Evolutionary conservation across 768 basidiomycete genomes (phyloP).

Genomic region (Amanita brunnescens): DNA sequence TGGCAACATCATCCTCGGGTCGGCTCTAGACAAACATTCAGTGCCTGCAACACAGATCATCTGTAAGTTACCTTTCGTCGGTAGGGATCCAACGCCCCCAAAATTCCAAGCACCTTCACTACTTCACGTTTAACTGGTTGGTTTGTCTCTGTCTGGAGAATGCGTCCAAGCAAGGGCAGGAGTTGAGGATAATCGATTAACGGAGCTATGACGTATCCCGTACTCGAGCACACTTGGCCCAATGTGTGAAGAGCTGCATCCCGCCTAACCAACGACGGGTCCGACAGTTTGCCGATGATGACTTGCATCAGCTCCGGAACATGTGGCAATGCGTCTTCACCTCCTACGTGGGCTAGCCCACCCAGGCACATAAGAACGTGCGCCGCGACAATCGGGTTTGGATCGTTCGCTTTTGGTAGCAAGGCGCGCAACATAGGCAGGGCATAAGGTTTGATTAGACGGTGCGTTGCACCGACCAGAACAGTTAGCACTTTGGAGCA

Average conservation of each 20-base stretch:
- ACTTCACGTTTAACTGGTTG: conserved; percentile 75
- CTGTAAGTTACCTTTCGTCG: conserved; percentile 63
- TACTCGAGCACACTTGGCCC: conserved; percentile 92
- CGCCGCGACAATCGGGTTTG: conserved; percentile 81
- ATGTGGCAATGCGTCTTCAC: conserved; percentile 80
- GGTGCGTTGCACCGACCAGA: conserved; percentile 85
- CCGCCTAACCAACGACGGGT: conserved; percentile 80
- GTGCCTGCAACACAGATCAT: not conserved
- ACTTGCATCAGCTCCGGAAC: conserved; percentile 86
- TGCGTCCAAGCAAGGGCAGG: conserved; percentile 74
- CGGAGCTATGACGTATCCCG: conserved; percentile 89
- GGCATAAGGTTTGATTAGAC: conserved; percentile 92
- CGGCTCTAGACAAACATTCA: conserved; percentile 31
- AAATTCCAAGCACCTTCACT: conserved; percentile 89
- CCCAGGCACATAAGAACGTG: conserved; percentile 92
- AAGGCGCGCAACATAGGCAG: conserved; percentile 91
- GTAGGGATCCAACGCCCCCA: conserved; percentile 95
- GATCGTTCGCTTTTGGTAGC: conserved; percentile 80
- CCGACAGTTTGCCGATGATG: conserved; percentile 83
- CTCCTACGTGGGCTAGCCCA: conserved; percentile 87
- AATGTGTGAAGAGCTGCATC: conserved; percentile 92
- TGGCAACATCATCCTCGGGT: conserved; percentile 54
- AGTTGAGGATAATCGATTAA: conserved; percentile 88
- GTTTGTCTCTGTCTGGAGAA: conserved; percentile 74
- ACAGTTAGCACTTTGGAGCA: conserved; percentile 85